Evolutionary conservation across 2,329 filamentous ascomycete species (phyloP), one percentile per base, ranked within the genome.

Genomic region (Berkeleyomyces basicola): DNA sequence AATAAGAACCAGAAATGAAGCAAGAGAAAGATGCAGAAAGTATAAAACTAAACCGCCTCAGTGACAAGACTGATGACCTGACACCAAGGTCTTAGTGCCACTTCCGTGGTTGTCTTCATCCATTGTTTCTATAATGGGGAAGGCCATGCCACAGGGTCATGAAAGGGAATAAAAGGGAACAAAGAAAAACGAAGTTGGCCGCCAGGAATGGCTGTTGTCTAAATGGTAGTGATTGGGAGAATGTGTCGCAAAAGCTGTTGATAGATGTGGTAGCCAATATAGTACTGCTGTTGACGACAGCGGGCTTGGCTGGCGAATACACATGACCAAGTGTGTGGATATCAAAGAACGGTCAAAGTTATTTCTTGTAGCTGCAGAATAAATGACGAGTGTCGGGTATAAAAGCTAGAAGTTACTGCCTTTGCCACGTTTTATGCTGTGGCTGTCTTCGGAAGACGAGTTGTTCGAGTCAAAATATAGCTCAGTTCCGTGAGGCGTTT

Each of bases 401-500:
- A 58, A n/a, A 39, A 16, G 10, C 23, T 59, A 59, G 9, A 59
- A 43, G 42, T 43, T 46, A 31, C 40, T 23, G 23, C 59, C 59
- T 61, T 49, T 61, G 44, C 63, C 63, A 7, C 46, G 59, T 51
- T 64, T 64, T 36, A 31, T 43, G 39, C 51, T 53, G 51, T 58
- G 59, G 16, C 37, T 37, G 59, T 46, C 42, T 33, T 53, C 49
- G 16, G 39, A 31, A 23, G 31, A 42, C n/a, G 33, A 42, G 23
- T 43, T 47, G 37, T 23, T 55, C 11, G 40, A 51, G 37, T 64
- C 63, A n/a, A 46, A 44, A 58, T 58, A 64, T 33, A 64, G 31
- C 36, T 61, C 59, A 4, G 58, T 64, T 61, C 63, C 63, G 31
- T 44, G 51, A n/a, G 63, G 63, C 7, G 59, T 64, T 60, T 64